phyloP scores from a whole-genome alignment of 2,329 filamentous ascomycete genomes.

The Colletotrichum coccodes region DNA sequence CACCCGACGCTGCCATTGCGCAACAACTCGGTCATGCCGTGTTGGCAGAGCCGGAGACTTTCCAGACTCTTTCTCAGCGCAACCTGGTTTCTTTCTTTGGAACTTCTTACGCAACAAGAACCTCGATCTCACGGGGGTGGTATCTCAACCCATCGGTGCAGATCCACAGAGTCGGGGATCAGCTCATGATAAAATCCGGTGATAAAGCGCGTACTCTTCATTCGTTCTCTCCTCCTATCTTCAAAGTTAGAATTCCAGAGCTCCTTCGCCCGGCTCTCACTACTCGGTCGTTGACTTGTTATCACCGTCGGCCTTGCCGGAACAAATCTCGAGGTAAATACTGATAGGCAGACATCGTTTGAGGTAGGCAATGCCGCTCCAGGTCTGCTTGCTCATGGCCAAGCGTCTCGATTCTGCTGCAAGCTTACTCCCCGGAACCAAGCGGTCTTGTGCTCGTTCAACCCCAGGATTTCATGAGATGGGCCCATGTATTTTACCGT shows the following conservation, averaged over 20 bases:
- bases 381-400: background rate
- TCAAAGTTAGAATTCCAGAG: background rate
- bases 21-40: background rate
- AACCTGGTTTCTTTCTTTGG: background rate
- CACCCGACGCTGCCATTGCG: constrained; percentile 12
- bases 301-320: background rate
- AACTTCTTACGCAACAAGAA: constrained; percentile 3
- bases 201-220: background rate
- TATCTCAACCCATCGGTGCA: background rate
- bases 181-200: background rate
- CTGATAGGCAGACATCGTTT: background rate
- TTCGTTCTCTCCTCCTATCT: background rate
- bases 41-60: background rate
- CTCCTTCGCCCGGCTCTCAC: too few species aligned
- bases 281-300: background rate
- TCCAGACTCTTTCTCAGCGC: background rate
- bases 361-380: background rate
- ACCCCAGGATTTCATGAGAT: background rate
- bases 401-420: background rate
- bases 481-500: background rate
- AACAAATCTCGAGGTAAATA: background rate
- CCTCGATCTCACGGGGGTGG: background rate
- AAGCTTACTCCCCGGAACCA: background rate
- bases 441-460: background rate
- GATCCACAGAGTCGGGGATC: background rate